Conservation (phyloP, 192 early-diverging fungal species). For the Oehlia diaphana region DNA sequence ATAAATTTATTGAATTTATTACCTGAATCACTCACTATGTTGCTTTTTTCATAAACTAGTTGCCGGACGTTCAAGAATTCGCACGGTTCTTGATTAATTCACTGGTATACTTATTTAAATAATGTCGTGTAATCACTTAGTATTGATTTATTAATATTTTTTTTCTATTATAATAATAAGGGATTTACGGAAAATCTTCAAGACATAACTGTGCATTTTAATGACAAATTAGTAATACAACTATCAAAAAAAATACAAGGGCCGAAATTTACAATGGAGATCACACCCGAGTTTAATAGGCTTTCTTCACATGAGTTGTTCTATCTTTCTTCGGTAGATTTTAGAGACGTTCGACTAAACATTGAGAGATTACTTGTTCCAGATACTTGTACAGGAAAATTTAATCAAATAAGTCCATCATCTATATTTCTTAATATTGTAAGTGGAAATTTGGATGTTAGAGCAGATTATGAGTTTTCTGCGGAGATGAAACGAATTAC, state of each 20-base stretch:
- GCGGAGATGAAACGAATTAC: constrained; percentile 88
- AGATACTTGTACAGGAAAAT: background rate
- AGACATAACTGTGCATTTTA: constrained; percentile 63
- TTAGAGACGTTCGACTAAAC: constrained; percentile 58
- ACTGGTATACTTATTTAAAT: constrained; percentile 30
- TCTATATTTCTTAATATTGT: constrained; percentile 75
- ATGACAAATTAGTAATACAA: constrained; percentile 57
- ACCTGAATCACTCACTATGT: background rate
- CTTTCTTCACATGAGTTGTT: constrained; percentile 75
- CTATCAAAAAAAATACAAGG: constrained; percentile 66
- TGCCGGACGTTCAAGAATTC: constrained; percentile 62
- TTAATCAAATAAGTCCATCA: constrained; percentile 33
- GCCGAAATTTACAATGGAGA: constrained; percentile 60
- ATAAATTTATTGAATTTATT: no score
- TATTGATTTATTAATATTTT: no score
- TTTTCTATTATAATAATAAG: background rate
- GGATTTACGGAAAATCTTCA: constrained; percentile 77
- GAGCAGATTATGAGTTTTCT: constrained; percentile 52
- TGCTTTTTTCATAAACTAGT: background rate
- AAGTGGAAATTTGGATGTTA: constrained; percentile 56
- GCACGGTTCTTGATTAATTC: constrained; percentile 63
- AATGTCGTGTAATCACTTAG: no score
- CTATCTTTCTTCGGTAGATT: constrained; percentile 57
- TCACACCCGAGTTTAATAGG: constrained; percentile 50
- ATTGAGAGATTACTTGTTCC: constrained; percentile 44